These are phyloP conservation scores for Tardiomyces blankii DNA, from an alignment of 1,139 yeast genomes.

Conservation along the genomic window DNA sequence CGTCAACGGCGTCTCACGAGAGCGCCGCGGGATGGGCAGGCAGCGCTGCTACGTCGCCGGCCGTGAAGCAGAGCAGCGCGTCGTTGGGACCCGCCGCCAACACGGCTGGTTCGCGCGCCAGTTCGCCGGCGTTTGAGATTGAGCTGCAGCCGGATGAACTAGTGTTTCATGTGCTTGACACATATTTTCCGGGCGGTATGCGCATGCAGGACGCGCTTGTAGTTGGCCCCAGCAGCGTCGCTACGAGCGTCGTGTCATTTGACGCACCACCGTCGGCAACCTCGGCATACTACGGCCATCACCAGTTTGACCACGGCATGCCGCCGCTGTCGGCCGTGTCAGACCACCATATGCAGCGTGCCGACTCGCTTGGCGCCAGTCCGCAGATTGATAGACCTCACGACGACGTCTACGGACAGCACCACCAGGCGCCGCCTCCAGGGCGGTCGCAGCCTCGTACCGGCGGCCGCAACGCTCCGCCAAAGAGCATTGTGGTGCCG, in stretches of 20 bases:
- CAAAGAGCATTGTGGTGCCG: too few relatives aligned
- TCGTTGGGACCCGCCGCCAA: constrained; percentile 1
- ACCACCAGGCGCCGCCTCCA: too few relatives aligned
- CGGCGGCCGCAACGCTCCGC: too few relatives aligned
- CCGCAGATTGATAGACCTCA: too few relatives aligned
- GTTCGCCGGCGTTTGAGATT: constrained; percentile 7
- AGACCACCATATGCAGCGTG: background rate
- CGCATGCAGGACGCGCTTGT: constrained; percentile 53
- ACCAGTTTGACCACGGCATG: too few relatives aligned
- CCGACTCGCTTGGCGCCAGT: constrained; percentile 2
- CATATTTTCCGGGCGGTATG: constrained; percentile 60
- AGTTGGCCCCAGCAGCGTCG: constrained; percentile 18
- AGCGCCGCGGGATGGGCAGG: background rate
- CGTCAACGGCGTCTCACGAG: background rate
- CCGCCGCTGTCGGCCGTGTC: too few relatives aligned
- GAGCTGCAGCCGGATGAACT: constrained; percentile 55
- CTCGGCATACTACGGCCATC: too few relatives aligned
- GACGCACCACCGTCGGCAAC: too few relatives aligned
- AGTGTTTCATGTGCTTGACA: constrained; percentile 50
- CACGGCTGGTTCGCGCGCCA: background rate
- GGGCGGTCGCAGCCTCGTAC: too few relatives aligned
- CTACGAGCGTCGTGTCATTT: background rate
- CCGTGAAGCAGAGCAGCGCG: background rate
- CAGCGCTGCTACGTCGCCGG: background rate
- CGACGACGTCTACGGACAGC: too few relatives aligned